A percentile compares a stretch with the other conserved stretches of the same genome.
phyloP scores from a whole-genome alignment of 2,329 filamentous ascomycete genomes.

The Fusarium musae region DNA sequence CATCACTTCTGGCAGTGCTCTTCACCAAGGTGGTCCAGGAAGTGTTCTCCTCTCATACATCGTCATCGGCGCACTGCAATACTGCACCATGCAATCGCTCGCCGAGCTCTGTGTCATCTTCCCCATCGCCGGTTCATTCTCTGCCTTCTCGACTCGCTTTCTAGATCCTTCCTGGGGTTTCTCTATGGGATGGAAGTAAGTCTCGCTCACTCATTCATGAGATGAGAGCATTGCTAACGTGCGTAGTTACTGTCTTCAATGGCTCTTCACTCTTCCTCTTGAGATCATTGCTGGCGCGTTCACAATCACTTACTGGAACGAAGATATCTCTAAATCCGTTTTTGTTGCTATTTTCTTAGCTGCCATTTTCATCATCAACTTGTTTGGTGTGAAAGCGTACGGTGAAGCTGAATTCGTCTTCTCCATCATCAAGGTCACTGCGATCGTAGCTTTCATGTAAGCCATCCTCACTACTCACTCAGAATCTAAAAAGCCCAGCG shows the following conservation, averaged over 20 bases:
- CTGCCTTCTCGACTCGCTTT: conserved; percentile 93
- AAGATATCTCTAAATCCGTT: conserved; percentile 71
- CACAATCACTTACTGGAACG: conserved; percentile 84
- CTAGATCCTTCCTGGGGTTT: conserved; percentile 95
- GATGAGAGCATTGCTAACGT: not conserved
- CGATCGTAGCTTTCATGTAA: conserved; percentile 89
- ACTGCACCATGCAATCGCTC: conserved; percentile 90
- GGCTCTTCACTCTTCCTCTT: conserved; percentile 84
- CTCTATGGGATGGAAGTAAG: conserved; percentile 92
- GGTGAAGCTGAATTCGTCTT: conserved; percentile 92
- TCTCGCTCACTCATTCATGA: conserved; percentile 26
- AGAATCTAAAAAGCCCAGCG: accelerated
- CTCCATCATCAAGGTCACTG: conserved; percentile 84
- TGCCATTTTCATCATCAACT: conserved; percentile 81
- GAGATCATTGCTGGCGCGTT: conserved; percentile 89
- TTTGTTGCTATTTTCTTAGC: conserved; percentile 86
- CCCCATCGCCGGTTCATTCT: conserved; percentile 91
- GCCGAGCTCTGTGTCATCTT: conserved; percentile 92
- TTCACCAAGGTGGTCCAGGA: conserved; percentile 79
- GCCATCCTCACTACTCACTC: conserved; percentile 48
- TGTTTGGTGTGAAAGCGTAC: conserved; percentile 91
- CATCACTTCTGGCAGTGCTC: conserved; percentile 80
- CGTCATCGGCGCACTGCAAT: conserved; percentile 86
- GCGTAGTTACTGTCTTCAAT: conserved; percentile 82
- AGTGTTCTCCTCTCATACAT: conserved; percentile 79